phyloP scores from a whole-genome alignment of 805 yeast species.

The Vanderwaltozyma polyspora region DNA sequence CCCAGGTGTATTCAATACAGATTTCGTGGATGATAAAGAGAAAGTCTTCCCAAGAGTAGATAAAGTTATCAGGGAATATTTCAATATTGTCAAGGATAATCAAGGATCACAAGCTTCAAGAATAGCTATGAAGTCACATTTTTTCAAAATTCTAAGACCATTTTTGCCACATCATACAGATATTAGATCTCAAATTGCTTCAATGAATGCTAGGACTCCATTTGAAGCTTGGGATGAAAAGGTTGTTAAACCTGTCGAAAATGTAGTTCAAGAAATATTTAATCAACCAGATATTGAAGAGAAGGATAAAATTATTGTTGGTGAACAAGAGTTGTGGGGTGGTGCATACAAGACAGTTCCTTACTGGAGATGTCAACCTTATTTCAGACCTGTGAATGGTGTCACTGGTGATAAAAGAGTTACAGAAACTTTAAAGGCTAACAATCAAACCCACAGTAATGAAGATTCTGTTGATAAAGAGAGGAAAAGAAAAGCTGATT shows the following conservation, averaged over 20 bases:
- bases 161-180: conserved; percentile 70
- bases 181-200: conserved; percentile 62
- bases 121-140: conserved; percentile 81
- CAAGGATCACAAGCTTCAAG: conserved; percentile 50
- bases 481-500: conserved; percentile 4
- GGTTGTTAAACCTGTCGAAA: conserved; percentile 58
- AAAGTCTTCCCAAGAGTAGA: conserved; percentile 81
- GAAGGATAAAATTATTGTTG: conserved; percentile 44
- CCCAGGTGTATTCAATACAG: conserved; percentile 67
- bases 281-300: conserved; percentile 40
- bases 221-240: conserved; percentile 39
- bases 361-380: conserved; percentile 94
- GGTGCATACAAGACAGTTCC: conserved; percentile 75
- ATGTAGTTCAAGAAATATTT: conserved; percentile 47
- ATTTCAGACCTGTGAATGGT: conserved; percentile 83
- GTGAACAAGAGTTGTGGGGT: conserved; percentile 59
- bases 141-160: conserved; percentile 77
- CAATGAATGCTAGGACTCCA: conserved; percentile 32
- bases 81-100: conserved; percentile 55
- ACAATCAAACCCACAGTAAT: conserved; percentile 5
- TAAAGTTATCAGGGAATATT: conserved; percentile 69
- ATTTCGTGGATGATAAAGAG: conserved; percentile 36
- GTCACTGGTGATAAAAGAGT: conserved; percentile 39
- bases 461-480: conserved; percentile 2
- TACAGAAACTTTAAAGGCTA: conserved; percentile 16